Conservation (phyloP, 2,329 filamentous ascomycete genomes). For the Sphaerostilbella broomeana region DNA sequence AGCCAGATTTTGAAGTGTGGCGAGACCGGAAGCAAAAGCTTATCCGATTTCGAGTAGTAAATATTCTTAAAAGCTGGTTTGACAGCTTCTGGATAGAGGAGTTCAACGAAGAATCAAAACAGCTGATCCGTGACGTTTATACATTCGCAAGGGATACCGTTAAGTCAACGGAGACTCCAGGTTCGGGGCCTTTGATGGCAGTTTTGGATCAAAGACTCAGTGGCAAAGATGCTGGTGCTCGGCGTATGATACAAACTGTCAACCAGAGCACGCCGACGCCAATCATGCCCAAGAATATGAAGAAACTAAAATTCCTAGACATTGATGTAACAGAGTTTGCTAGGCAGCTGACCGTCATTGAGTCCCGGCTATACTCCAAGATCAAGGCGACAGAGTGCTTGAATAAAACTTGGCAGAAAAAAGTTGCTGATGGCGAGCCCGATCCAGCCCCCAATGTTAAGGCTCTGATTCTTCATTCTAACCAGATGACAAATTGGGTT, state of each 20-base stretch:
- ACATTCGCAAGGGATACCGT: constrained; percentile 88
- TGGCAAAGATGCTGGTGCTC: constrained; percentile 80
- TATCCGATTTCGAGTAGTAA: constrained; percentile 92
- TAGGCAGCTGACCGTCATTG: constrained; percentile 94
- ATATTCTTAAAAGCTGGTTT: constrained; percentile 97
- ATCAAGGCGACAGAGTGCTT: constrained; percentile 94
- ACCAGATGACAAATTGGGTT: constrained; percentile 98
- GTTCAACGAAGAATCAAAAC: constrained; percentile 72
- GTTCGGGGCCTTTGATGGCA: constrained; percentile 75
- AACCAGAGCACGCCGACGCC: constrained; percentile 76
- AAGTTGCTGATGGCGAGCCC: constrained; percentile 70
- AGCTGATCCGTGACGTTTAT: constrained; percentile 82
- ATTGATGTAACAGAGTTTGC: constrained; percentile 95
- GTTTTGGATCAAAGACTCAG: constrained; percentile 82
- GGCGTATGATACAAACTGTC: constrained; percentile 79
- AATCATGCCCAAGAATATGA: constrained; percentile 98
- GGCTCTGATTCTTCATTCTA: constrained; percentile 92
- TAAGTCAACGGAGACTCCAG: constrained; percentile 87
- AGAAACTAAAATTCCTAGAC: constrained; percentile 96
- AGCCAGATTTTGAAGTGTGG: constrained; percentile 78
- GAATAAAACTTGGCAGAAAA: constrained; percentile 99
- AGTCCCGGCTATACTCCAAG: constrained; percentile 89
- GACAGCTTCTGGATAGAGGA: constrained; percentile 99
- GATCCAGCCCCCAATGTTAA: constrained; percentile 93
- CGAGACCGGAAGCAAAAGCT: constrained; percentile 91